Evolutionary conservation across 345 rosid genomes (phyloP), one percentile per base, ranked within the genome.

Genomic region (Populus nigra): DNA sequence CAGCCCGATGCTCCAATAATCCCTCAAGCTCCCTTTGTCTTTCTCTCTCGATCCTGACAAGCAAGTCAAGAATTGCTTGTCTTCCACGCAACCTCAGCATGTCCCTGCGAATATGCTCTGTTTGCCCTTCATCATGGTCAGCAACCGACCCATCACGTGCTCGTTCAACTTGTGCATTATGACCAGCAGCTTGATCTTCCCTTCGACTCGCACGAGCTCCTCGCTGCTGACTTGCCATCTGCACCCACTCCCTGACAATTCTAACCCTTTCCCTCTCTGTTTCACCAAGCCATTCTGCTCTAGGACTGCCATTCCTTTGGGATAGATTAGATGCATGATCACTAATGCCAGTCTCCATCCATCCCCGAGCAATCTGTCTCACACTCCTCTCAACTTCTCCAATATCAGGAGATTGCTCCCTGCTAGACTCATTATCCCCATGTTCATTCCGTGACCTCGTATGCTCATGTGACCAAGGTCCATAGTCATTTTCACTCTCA

Each of bases 231-330:
- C 93, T 96, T 62, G 97, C 87, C 98, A 87, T 89, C 85, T 94
- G 98, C 87, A 94, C 92, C 99, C 94, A 90, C 83, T 96, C 97
- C 84, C 98, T 88, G 68, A 94, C 95, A 88, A 91, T 85, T 86
- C 99, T 92, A 78, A 94, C 99, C 84, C 99, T 92, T 84, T 94
- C 98, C 0, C 99, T 92, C 84, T 96, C 99, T 35, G 90, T 94
- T 87, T 96, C 98, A 71, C 97, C 99, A 76, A 96, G 92, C 97
- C 94, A 96, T 78, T 96, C 99, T 20, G 86, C 91, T 88, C 97
- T 87, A 10, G 93, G 84, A 73, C 84, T 91, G 68, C 87, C 87
- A 33, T 82, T 89, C 83, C 91, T 85, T 71, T 84, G 97, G 39
- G 92, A 77, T 18, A 84, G 85, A 83, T 83, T 92, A 22, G 94